Conservation (phyloP, 495 filamentous ascomycete genomes). For the Oleoguttula mirabilis region DNA sequence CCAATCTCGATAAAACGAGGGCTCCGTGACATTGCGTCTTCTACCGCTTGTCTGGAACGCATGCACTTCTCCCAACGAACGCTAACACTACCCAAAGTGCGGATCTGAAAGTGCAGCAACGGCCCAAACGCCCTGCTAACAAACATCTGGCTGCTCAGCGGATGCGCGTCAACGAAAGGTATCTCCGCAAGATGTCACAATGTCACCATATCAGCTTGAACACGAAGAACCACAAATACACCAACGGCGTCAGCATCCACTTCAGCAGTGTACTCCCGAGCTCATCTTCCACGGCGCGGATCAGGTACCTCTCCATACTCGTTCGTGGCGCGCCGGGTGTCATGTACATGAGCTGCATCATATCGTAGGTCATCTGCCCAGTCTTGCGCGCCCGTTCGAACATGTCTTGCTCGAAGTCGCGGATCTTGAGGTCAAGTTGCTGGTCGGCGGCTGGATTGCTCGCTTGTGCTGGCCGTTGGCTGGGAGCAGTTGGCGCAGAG, state of each 20-base stretch:
- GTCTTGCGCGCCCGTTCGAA: conserved; percentile 13
- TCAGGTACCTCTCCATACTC: conserved; percentile 20
- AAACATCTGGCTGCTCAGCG: too few relatives aligned
- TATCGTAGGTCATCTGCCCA: conserved; percentile 20
- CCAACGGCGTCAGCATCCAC: conserved; percentile 7
- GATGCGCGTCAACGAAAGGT: too few relatives aligned
- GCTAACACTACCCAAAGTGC: too few relatives aligned
- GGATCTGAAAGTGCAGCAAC: too few relatives aligned
- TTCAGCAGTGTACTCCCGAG: conserved; percentile 1
- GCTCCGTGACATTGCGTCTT: too few relatives aligned
- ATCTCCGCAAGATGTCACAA: too few relatives aligned
- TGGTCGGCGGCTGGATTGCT: not conserved
- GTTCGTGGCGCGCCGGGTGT: conserved; percentile 19
- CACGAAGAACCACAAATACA: conserved; percentile 16
- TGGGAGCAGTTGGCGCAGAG: too few relatives aligned
- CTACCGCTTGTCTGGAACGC: too few relatives aligned
- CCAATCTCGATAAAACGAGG: too few relatives aligned
- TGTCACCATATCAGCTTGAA: conserved; percentile 17
- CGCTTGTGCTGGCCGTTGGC: too few relatives aligned
- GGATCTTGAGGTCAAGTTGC: conserved; percentile 14
- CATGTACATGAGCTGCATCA: conserved; percentile 23
- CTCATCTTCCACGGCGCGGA: conserved; percentile 9
- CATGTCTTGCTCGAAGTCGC: conserved; percentile 22
- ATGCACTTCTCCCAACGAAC: too few relatives aligned
- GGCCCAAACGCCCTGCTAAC: too few relatives aligned